Percentiles rank a stretch among this genome's conserved stretches.
Evolutionary conservation across 495 filamentous ascomycete genomes (phyloP).

Genomic region (Pyrenopolyporus hunteri): DNA sequence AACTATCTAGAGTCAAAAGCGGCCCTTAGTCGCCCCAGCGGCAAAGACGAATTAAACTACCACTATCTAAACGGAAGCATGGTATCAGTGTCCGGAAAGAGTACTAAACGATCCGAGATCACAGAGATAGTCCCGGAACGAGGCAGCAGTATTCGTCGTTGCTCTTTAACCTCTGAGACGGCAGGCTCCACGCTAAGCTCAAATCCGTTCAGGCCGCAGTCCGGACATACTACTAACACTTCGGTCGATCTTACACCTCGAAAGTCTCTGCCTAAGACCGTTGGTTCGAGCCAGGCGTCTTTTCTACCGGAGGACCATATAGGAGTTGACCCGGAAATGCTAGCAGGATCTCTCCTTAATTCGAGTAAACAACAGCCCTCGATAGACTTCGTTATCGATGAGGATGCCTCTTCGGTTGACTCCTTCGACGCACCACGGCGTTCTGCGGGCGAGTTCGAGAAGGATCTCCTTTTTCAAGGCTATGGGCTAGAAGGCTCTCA

Average conservation of each 20-base stretch:
- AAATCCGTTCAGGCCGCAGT: slow-evolving; percentile 47
- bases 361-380: slow-evolving; percentile 2
- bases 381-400: slow-evolving; percentile 47
- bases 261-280: background rate
- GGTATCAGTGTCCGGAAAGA: slow-evolving; percentile 24
- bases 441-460: slow-evolving; percentile 47
- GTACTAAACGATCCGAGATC: slow-evolving; percentile 28
- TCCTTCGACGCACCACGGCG: slow-evolving; percentile 42
- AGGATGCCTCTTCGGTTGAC: slow-evolving; percentile 40
- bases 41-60: slow-evolving; percentile 22
- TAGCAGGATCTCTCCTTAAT: slow-evolving; percentile 24
- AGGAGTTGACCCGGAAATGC: slow-evolving; percentile 1
- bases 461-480: slow-evolving; percentile 51
- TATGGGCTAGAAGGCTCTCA: slow-evolving; percentile 45
- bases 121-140: slow-evolving; percentile 36
- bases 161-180: slow-evolving; percentile 51
- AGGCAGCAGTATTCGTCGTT: slow-evolving; percentile 46
- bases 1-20: slow-evolving; percentile 16
- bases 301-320: background rate
- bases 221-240: slow-evolving; percentile 51
- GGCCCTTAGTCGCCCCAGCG: slow-evolving; percentile 3
- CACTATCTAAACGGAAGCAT: slow-evolving; percentile 33
- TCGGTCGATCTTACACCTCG: slow-evolving; percentile 47
- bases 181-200: slow-evolving; percentile 47
- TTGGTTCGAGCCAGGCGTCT: background rate